These are phyloP conservation scores for Suillus spraguei DNA, from an alignment of 768 basidiomycete genomes.

Conservation along the genomic window DNA sequence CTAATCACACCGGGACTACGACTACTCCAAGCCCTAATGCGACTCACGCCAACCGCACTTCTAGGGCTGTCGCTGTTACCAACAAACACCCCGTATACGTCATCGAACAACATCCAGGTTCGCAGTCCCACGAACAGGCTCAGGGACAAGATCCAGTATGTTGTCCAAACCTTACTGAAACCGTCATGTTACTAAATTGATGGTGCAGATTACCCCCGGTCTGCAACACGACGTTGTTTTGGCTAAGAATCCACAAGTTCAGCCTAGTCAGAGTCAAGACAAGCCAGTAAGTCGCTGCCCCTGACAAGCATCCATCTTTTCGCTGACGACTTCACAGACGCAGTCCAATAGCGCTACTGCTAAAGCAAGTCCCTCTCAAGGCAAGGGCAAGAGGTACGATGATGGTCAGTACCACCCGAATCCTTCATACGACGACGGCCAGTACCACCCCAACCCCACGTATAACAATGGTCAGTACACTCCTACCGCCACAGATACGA, in stretches of 20 bases:
- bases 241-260: not conserved
- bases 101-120: not conserved
- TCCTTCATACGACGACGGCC: conserved; percentile 20
- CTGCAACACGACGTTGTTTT: not conserved
- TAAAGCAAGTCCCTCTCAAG: not conserved
- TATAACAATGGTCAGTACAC: conserved; percentile 19
- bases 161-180: not conserved
- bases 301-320: not conserved
- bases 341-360: conserved; percentile 3
- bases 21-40: not conserved
- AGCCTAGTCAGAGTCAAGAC: not conserved
- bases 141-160: conserved; percentile 2
- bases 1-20: not conserved
- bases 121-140: conserved; percentile 1
- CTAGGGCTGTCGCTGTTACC: not conserved
- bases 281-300: not conserved
- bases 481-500: not conserved
- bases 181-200: not conserved
- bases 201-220: not conserved
- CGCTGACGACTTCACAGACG: not conserved
- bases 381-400: conserved; percentile 14
- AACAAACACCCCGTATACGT: not conserved
- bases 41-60: not conserved
- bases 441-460: conserved; percentile 25
- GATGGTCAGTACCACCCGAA: conserved; percentile 16